Evolutionary conservation across 108 stramenopile genomes (phyloP).

Genomic region (Aurantiochytrium sp.): DNA sequence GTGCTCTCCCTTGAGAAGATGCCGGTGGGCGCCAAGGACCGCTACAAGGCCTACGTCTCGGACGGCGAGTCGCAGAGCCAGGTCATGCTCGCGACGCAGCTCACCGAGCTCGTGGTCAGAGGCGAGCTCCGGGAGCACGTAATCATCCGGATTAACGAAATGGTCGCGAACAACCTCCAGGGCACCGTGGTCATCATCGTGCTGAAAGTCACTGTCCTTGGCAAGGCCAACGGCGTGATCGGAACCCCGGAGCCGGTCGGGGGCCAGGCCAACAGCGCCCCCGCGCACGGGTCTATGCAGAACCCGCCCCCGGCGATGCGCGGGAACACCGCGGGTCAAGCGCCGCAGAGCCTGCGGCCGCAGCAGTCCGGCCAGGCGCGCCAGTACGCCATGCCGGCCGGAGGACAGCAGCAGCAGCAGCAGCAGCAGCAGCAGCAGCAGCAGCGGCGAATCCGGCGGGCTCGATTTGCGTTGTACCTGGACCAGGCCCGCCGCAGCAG

Average conservation of each 20-base stretch:
- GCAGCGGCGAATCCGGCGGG: no score
- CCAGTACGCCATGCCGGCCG: not conserved
- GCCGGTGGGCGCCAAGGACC: conserved; percentile 22
- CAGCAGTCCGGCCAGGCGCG: conserved; percentile 1
- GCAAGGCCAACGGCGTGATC: not conserved
- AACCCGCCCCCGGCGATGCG: not conserved
- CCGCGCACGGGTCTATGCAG: not conserved
- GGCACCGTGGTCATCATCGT: conserved; percentile 44
- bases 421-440: not conserved
- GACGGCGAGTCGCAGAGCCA: conserved; percentile 44
- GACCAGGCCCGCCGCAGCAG: not conserved
- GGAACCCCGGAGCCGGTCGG: not conserved
- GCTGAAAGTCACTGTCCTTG: not conserved
- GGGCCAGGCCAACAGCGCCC: not conserved
- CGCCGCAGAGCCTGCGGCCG: conserved; percentile 1
- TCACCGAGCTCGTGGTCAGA: conserved; percentile 34
- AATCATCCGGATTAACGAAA: conserved; percentile 34
- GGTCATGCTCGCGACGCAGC: conserved; percentile 55
- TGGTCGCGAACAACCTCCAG: conserved; percentile 41
- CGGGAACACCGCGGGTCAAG: not conserved
- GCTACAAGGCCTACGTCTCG: conserved; percentile 42
- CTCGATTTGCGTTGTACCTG: no score
- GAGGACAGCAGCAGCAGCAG: not conserved
- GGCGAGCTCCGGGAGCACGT: conserved; percentile 30
- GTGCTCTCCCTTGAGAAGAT: conserved; percentile 49